Evolutionary conservation across 2,329 filamentous ascomycete species (phyloP).

Genomic region (Trichoderma koningii): DNA sequence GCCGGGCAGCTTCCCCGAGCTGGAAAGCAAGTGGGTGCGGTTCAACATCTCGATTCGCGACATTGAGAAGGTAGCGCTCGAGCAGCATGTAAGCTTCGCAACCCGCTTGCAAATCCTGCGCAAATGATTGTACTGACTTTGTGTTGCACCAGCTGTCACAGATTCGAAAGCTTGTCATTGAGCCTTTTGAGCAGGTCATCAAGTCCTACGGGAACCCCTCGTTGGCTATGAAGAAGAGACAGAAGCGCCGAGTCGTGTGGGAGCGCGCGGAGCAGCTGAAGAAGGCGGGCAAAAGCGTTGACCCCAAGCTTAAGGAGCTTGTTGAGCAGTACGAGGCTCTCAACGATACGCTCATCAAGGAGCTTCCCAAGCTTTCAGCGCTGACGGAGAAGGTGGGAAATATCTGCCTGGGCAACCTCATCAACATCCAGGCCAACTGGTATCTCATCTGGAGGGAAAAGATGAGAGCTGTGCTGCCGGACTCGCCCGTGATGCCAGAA

Average conservation of each 20-base stretch:
- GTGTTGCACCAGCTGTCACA: constrained; percentile 51
- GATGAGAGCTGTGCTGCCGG: constrained; percentile 71
- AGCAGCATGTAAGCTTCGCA: constrained; percentile 69
- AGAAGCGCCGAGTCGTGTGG: constrained; percentile 89
- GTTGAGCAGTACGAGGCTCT: constrained; percentile 88
- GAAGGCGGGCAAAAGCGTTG: constrained; percentile 79
- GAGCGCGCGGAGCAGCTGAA: constrained; percentile 77
- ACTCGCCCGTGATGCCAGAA: constrained; percentile 63
- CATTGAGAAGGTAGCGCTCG: constrained; percentile 77
- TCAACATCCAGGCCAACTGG: constrained; percentile 83
- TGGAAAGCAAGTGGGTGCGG: constrained; percentile 92
- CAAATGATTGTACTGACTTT: constrained; percentile 12
- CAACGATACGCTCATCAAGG: constrained; percentile 90
- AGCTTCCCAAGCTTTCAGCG: constrained; percentile 79
- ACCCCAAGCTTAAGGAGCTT: constrained; percentile 80
- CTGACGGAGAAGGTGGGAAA: constrained; percentile 83
- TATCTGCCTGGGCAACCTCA: constrained; percentile 78
- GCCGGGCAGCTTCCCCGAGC: constrained; percentile 74
- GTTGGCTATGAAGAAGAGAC: constrained; percentile 88
- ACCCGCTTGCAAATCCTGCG: too few species aligned
- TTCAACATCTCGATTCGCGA: constrained; percentile 88
- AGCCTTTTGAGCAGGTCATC: constrained; percentile 77
- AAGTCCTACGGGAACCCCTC: constrained; percentile 81
- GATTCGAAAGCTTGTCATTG: constrained; percentile 80
- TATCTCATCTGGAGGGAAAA: constrained; percentile 82